These are phyloP conservation scores for Chloris gayana DNA, from an alignment of 176 grass and related monocot genomes.

Conservation along the genomic window DNA sequence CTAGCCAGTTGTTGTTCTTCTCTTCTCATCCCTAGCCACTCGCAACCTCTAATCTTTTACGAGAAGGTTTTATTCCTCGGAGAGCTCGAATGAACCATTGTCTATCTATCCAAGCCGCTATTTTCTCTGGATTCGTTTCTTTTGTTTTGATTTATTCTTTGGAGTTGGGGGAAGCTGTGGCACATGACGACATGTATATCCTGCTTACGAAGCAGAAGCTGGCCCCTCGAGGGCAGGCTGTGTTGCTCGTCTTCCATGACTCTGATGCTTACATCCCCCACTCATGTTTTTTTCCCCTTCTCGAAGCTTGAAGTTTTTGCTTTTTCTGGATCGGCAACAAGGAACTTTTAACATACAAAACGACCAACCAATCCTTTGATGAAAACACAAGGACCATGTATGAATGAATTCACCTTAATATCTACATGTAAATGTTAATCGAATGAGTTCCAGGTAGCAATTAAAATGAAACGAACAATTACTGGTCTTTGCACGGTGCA, in stretches of 20 bases:
- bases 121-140: not conserved
- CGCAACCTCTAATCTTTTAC: not conserved
- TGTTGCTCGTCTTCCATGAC: slow-evolving; percentile 75
- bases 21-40: not conserved
- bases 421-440: too few species aligned
- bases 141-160: not conserved
- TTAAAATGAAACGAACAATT: too few species aligned
- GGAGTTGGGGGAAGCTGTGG: not conserved
- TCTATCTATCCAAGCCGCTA: not conserved
- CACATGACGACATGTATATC: slow-evolving; percentile 49
- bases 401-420: too few species aligned
- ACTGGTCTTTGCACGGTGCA: slow-evolving; percentile 43
- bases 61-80: not conserved
- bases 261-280: slow-evolving; percentile 47
- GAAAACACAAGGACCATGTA: not conserved
- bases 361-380: too few species aligned
- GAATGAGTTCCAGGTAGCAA: too few species aligned
- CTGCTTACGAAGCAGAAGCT: slow-evolving; percentile 48
- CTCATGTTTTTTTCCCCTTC: not conserved
- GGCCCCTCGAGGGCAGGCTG: slow-evolving; percentile 7
- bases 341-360: too few species aligned
- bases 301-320: too few species aligned
- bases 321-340: not conserved
- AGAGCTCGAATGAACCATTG: not conserved
- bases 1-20: not conserved